Evolutionary conservation across 106 monocot genomes (phyloP), one percentile per base, ranked within the genome.

Genomic region (Allium fistulosum): DNA sequence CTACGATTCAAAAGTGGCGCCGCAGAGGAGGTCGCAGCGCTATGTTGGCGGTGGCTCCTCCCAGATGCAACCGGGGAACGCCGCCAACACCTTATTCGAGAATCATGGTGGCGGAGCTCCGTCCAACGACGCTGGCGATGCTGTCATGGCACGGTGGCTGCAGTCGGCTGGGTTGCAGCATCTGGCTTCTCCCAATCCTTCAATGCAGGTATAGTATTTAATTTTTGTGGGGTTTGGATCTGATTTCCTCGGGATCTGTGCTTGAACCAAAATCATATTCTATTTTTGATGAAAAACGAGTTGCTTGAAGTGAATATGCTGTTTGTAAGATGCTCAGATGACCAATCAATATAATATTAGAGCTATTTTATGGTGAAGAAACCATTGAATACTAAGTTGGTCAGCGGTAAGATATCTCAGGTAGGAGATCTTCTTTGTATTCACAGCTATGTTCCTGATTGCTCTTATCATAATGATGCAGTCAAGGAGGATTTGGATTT

Each of bases 141-240:
- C 86, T 8, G 86, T 93, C 17, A 93, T 84, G 83, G 77, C 85
- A 10, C 73, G 88, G 72, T 93, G 92, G 92, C 79, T 93, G 48
- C 92, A 93, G 85, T 93, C 82, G 11, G 88, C 92, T 11, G 92
- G 92, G 12, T 72, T 93, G 62, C 92, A 93, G 81, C 93, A 89
- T 66, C 83, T 93, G 11, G 85, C 93, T 4, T 88, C 92, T 17
- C 85, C 87, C 46, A 78, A 76, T 70, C 82, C 76, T 11, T 78
- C 84, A 66, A 78, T 85, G 78, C 88, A 86, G 84, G 93, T 93
- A 74, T 1, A n/a, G 10, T 27, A 8, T 48, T 26, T 7, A 12
- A 49, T 45, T 57, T 48, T 16, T 50, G 37, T 37, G 37, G 37
- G 18, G 13, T 12, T 45, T 48, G 12, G 68, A 61, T 76, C 52